Base-by-base conservation (phyloP, 768 basidiomycete genomes). In the Neoboletus brunneissimus region DNA sequence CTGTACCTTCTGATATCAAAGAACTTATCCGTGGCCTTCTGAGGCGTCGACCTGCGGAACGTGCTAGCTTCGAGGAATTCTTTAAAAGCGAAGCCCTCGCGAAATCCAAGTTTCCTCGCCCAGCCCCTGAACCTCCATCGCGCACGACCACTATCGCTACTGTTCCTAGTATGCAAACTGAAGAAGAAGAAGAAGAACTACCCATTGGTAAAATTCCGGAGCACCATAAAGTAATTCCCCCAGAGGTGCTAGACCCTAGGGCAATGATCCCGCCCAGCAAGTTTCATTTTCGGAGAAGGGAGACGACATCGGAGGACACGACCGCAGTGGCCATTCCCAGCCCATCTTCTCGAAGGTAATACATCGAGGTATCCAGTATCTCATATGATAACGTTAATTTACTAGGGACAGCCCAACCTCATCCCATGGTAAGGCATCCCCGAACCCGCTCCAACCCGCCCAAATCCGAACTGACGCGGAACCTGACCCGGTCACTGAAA, bases 1-100 rank as follows among this genome's bases (percentile, higher is more conserved):
- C 76, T 1, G 91, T 96, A 9, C 83, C 94, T 3, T 65, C 71
- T 9, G 96, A 97, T 65, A 80, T 99, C 70, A 98, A 99, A 74
- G 80, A 81, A 32, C 85, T 98, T 50, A 92, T 98, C 32, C 81
- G 93, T 18, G 70, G 76, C n/a, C 76, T 99, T 47, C 77, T 99
- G 48, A 92, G 88, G 72, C 85, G 91, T 29, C 83, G 86, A 40
- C 94, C 97, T 0, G 80, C 78, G 0, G 91, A 97, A 67, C 80
- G 96, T 2, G 88, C 92, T 23, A 86, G 81, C 54, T 99, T 95
- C 57, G 91, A 95, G 13, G 91, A 94, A 41, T 98, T 97, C 74
- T 99, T 99, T 69, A 79, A 80, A 50, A 91, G 89, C 60, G 80
- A 79, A 32, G 94, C 88, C 35, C 76, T 89, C 61, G 85, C 81